Percentiles rank a stretch among this genome's conserved stretches.
Conservation (phyloP, 2,329 filamentous ascomycete genomes). For the Claviceps sp. region DNA sequence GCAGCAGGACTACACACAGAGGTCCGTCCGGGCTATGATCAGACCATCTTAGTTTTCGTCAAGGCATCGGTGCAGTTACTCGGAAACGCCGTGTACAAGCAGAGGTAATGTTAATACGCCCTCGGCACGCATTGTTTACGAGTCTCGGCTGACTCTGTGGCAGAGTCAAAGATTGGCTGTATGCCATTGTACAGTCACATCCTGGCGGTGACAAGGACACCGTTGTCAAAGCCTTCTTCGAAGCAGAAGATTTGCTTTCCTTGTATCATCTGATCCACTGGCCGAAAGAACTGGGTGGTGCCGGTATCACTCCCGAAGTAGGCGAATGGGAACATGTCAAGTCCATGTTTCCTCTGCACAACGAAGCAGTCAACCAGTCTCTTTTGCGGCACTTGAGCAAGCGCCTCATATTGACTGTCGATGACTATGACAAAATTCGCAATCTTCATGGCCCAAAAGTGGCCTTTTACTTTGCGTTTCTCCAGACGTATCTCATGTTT, state of each 20-base stretch:
- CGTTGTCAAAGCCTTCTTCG: conserved; percentile 34
- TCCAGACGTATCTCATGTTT: conserved; percentile 61
- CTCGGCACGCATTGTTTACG: not conserved
- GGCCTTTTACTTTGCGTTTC: conserved; percentile 74
- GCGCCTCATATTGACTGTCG: conserved; percentile 33
- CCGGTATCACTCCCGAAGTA: conserved; percentile 43
- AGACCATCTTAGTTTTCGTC: conserved; percentile 53
- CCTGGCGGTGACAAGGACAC: conserved; percentile 42
- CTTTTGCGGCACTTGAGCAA: conserved; percentile 44
- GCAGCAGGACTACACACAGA: conserved; percentile 54
- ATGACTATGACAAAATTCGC: conserved; percentile 45
- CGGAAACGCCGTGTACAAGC: conserved; percentile 53
- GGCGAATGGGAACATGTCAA: conserved; percentile 48
- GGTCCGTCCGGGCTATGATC: conserved; percentile 56
- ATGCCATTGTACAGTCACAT: conserved; percentile 51
- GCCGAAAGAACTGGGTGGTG: conserved; percentile 44
- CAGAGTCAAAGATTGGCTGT: conserved; percentile 64
- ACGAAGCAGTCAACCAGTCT: conserved; percentile 40
- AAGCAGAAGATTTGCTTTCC: conserved; percentile 57
- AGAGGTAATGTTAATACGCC: conserved; percentile 29
- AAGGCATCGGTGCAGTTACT: conserved; percentile 50
- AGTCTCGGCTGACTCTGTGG: not conserved
- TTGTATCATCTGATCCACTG: conserved; percentile 55
- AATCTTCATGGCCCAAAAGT: conserved; percentile 48
- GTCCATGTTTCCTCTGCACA: conserved; percentile 49